These are phyloP conservation scores for Trichoderma aggressivum DNA, from an alignment of 2,329 filamentous ascomycete species.

Conservation along the genomic window DNA sequence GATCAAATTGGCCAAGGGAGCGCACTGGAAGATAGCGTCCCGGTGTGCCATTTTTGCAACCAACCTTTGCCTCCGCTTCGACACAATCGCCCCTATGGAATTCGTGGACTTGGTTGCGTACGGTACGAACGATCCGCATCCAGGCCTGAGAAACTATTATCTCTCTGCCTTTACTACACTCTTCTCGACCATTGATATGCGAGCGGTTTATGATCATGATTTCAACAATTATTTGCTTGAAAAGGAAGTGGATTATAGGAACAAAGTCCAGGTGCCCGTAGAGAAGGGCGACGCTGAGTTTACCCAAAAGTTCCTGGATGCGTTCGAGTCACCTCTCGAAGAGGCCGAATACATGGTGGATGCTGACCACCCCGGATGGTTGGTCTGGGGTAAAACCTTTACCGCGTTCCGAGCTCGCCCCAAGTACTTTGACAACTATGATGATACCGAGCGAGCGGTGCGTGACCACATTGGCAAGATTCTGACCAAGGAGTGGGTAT, in stretches of 20 bases:
- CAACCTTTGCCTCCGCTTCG: slow-evolving; percentile 87
- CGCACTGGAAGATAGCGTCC: slow-evolving; percentile 95
- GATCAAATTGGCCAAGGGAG: slow-evolving; percentile 69
- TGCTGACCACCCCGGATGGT: slow-evolving; percentile 88
- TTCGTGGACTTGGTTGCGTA: slow-evolving; percentile 79
- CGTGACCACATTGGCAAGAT: slow-evolving; percentile 76
- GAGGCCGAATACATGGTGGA: slow-evolving; percentile 83
- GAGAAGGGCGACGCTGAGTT: slow-evolving; percentile 71
- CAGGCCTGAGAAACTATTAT: slow-evolving; percentile 77
- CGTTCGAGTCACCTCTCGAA: slow-evolving; percentile 68
- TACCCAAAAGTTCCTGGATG: slow-evolving; percentile 73
- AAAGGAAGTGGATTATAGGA: slow-evolving; percentile 66
- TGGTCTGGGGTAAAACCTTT: slow-evolving; percentile 90
- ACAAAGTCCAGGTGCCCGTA: slow-evolving; percentile 72
- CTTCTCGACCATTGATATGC: slow-evolving; percentile 83
- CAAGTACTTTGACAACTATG: slow-evolving; percentile 65
- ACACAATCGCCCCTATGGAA: slow-evolving; percentile 74
- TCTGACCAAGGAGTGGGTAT: slow-evolving; percentile 81
- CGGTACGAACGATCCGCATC: slow-evolving; percentile 87
- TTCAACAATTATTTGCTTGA: slow-evolving; percentile 85
- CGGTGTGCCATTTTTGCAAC: slow-evolving; percentile 87
- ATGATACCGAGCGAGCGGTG: slow-evolving; percentile 71
- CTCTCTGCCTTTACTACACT: slow-evolving; percentile 70
- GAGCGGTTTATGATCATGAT: slow-evolving; percentile 79
- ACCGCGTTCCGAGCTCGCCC: slow-evolving; percentile 73